Evolutionary conservation across 2,329 filamentous ascomycete species (phyloP).

Genomic region (Chalara sp.): DNA sequence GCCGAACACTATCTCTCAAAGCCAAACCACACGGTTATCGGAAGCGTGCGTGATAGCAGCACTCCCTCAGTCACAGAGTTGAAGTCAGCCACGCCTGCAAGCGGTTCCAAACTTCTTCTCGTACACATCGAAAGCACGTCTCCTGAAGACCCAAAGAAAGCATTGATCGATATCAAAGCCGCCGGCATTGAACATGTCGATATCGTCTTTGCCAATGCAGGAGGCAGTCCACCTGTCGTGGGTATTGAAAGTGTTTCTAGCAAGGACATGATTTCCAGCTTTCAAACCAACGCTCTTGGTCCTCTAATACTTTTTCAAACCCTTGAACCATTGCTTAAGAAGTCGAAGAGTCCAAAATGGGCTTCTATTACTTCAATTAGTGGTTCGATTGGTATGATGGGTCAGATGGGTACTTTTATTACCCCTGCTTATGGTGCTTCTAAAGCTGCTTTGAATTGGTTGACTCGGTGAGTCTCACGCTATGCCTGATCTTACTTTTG

Average conservation of each 20-base stretch:
- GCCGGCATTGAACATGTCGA: conserved; percentile 27
- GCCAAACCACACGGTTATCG: conserved; percentile 1
- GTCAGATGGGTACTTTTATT: neutral
- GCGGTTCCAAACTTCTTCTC: conserved; percentile 1
- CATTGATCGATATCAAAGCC: conserved; percentile 20
- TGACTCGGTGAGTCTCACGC: neutral
- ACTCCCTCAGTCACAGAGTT: neutral
- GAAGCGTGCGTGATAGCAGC: neutral
- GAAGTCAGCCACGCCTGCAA: neutral
- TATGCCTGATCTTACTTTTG: too few relatives aligned
- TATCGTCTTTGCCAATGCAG: conserved; percentile 32
- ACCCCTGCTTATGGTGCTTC: neutral
- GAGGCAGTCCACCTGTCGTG: conserved; percentile 12
- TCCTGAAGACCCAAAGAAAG: conserved; percentile 17
- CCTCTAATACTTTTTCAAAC: neutral
- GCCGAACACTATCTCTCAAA: neutral
- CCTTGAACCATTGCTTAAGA: neutral
- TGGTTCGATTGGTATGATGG: neutral
- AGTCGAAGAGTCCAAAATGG: neutral
- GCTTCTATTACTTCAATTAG: neutral
- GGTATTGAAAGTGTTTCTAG: neutral
- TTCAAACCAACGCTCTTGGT: neutral
- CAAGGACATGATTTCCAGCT: neutral
- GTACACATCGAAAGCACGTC: conserved; percentile 1
- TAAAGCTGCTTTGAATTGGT: neutral